Base-by-base conservation (phyloP, 148 eudicot species). In the Arctostaphylos glauca region DNA sequence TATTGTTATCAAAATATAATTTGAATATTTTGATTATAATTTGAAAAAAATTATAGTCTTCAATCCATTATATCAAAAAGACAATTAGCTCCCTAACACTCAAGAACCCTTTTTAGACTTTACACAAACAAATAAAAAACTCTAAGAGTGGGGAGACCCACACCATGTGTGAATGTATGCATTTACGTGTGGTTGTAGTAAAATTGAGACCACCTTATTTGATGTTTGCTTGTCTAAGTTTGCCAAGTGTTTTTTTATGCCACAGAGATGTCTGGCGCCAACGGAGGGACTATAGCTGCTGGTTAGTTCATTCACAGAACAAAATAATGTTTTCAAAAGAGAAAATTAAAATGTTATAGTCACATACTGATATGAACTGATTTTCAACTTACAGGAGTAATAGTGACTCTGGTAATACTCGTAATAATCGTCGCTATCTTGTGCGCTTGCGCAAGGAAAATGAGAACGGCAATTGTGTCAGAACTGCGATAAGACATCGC, bases 371-470 rank as follows among this genome's bases (percentile, higher is more conserved):
- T 14, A 5, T 23, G 5, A 2, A 2, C 9, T 12, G 58, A 50
- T 76, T 76, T 76, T 76, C 43, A 76, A 76, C 41, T 76, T 76
- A 31, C 79, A 76, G 79, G 1, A 19, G 2, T 50, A 23, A 13
- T 76, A 76, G 58, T 52, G 59, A 5, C 4, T 14, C 8, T 76
- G 1, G 6, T 15, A 76, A 6, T 14, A 76, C n/a, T 52, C 38
- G 41, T 15, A 25, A 14, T 50, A 16, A 50, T 76, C 18, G 43
- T 8, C 18, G 0, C 13, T 49, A 15, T 75, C 55, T 50, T 58
- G 4, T 21, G 9, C 16, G 3, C 2, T 49, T 75, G 58, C 4
- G 58, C n/a, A 8, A 75, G 10, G 19, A 75, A 0, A 21, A 4
- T 23, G 19, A 50, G 44, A 75, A 75, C 18, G 53, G 9, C 58